Conservation (phyloP, 768 basidiomycete species). For the Gloeophyllum trabeum region DNA sequence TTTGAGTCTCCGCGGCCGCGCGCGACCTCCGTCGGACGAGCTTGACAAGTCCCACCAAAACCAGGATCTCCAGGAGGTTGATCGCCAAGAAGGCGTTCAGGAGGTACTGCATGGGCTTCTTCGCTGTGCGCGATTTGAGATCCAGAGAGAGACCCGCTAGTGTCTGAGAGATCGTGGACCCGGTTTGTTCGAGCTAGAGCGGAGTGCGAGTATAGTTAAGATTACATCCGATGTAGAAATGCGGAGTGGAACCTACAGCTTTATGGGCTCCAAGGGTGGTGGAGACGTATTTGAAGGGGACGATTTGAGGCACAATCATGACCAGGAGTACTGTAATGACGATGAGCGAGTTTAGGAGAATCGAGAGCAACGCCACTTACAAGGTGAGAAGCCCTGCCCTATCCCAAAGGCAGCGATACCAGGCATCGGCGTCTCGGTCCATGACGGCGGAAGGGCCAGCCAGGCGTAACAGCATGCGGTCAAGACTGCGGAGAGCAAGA, state of each 20-base stretch:
- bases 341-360: not conserved
- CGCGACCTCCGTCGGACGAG: slow-evolving; percentile 33
- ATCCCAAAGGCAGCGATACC: slow-evolving; percentile 49
- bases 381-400: slow-evolving; percentile 67
- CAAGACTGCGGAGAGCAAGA: slow-evolving; percentile 44
- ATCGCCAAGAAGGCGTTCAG: slow-evolving; percentile 44
- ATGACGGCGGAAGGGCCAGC: slow-evolving; percentile 48
- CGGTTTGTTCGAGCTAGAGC: slow-evolving; percentile 60
- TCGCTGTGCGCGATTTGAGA: slow-evolving; percentile 17
- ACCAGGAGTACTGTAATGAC: slow-evolving; percentile 50
- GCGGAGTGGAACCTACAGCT: slow-evolving; percentile 35
- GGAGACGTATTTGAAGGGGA: slow-evolving; percentile 60
- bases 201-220: slow-evolving; percentile 1
- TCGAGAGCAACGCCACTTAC: slow-evolving; percentile 24
- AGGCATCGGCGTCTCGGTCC: slow-evolving; percentile 48
- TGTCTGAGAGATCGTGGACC: slow-evolving; percentile 63
- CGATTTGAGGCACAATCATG: slow-evolving; percentile 62
- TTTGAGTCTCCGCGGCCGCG: slow-evolving; percentile 10
- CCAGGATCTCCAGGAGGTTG: slow-evolving; percentile 44
- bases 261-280: slow-evolving; percentile 75
- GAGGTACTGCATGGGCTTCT: slow-evolving; percentile 32
- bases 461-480: slow-evolving; percentile 56
- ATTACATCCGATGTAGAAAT: not conserved
- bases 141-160: slow-evolving; percentile 64
- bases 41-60: slow-evolving; percentile 35